These are phyloP conservation scores for Collybia nuda DNA, from an alignment of 768 basidiomycete genomes.

Conservation along the genomic window DNA sequence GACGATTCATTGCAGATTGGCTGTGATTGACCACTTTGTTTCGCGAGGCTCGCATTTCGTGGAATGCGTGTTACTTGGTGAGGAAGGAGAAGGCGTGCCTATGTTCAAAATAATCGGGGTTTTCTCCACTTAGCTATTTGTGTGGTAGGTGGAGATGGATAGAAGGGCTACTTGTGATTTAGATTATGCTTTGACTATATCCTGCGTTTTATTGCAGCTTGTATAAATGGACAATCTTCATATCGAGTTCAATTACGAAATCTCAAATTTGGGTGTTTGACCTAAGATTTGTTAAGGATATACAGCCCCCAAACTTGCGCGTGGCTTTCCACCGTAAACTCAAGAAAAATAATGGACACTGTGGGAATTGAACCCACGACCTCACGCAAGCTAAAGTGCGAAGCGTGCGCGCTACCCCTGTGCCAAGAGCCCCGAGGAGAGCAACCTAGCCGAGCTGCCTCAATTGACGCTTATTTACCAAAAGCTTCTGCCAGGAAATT, in stretches of 20 bases:
- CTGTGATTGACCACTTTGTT: slow-evolving; percentile 86
- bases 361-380: slow-evolving; percentile 60
- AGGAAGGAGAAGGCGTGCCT: slow-evolving; percentile 78
- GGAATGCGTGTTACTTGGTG: slow-evolving; percentile 86
- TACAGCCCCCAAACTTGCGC: too few relatives aligned
- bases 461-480: background rate
- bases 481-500: background rate
- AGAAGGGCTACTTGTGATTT: too few relatives aligned
- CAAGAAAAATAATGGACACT: slow-evolving; percentile 35
- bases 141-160: background rate
- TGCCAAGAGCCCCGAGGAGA: slow-evolving; percentile 45
- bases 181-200: too few relatives aligned
- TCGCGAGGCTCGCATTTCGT: slow-evolving; percentile 89
- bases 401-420: slow-evolving; percentile 65
- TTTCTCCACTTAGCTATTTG: slow-evolving; percentile 61
- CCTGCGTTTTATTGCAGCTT: background rate
- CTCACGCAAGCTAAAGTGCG: slow-evolving; percentile 49
- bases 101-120: slow-evolving; percentile 91
- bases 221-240: background rate
- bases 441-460: too few relatives aligned
- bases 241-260: background rate
- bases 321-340: too few relatives aligned
- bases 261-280: too few relatives aligned
- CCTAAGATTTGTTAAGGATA: background rate
- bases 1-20: slow-evolving; percentile 47